These are phyloP conservation scores for Colletotrichum cordylinicola DNA, from an alignment of 2,329 filamentous ascomycete genomes.

Conservation along the genomic window DNA sequence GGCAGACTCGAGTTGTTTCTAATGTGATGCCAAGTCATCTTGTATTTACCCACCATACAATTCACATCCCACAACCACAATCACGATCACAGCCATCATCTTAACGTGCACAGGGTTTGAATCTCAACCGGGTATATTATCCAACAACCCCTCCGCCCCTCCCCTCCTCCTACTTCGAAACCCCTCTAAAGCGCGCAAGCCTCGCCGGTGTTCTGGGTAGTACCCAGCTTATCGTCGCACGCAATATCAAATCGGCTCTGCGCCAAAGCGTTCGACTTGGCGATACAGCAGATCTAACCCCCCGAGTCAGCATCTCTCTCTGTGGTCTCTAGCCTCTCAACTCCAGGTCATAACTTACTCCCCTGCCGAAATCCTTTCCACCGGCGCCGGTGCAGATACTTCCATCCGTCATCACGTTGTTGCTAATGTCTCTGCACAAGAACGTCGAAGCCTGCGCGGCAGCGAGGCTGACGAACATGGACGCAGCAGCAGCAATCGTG, in stretches of 20 bases:
- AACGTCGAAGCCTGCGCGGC: background rate
- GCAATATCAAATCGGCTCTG: background rate
- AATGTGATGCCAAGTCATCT: fast-evolving
- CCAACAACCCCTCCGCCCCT: background rate
- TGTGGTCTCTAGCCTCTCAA: background rate
- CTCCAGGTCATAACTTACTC: background rate
- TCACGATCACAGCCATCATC: background rate
- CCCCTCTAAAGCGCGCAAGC: background rate
- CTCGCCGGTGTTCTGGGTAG: background rate
- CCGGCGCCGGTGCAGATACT: background rate
- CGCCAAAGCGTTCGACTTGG: background rate
- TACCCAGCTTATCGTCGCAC: constrained; percentile 5
- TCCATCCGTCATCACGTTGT: background rate
- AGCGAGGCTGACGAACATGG: background rate
- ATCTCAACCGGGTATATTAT: background rate
- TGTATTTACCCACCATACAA: too few relatives aligned
- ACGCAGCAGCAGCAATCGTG: background rate
- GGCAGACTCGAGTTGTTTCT: background rate
- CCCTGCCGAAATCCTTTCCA: background rate
- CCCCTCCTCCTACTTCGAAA: background rate
- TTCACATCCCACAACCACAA: background rate
- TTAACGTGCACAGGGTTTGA: background rate
- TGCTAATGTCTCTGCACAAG: background rate
- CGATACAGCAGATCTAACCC: background rate
- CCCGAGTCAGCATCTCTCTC: background rate